Evolutionary conservation across 257 asterid species (phyloP), one percentile per base, ranked within the genome.

Genomic region (Solanum corneliomulleri): DNA sequence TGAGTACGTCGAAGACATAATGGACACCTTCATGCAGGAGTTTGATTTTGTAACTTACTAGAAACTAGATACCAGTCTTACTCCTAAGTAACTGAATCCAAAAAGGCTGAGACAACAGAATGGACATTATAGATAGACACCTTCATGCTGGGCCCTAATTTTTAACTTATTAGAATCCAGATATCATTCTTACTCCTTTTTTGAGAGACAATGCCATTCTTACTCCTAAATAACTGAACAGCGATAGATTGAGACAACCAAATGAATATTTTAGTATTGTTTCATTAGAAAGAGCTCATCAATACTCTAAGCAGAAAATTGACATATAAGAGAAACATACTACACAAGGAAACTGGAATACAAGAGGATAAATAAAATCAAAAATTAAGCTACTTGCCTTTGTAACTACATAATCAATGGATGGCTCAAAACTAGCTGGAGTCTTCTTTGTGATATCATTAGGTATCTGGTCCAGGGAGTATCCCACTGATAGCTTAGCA

Each of bases 351-450:
- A 42, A 76, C 11, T 3, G 83, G 23, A n/a, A 81, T 27, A 45
- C 52, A 47, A 78, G 41, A 78, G 66, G 3, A 78, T n/a, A 13
- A 81, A 49, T 9, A 49, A 47, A 45, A 37, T 77, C 3, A 9
- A 69, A 88, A 29, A 84, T 71, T 58, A 42, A 39, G 81, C 88
- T 71, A 23, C 70, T 86, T 89, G 93, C 99, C 98, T 97, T 97
- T 77, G 99, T 97, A 27, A 97, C 99, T 66, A 96, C 99, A 90
- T 97, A 97, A 89, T 96, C 99, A 14, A 97, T 96, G 82, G 98
- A 97, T 87, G 99, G 99, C 92, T 97, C 99, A 89, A 96, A 96
- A 92, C 99, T 97, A 85, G 99, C 99, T 27, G 99, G 99, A 3
- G 99, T 97, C 90, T 97, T 96, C 94, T 91, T 95, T 5, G 99